Evolutionary conservation across 768 basidiomycete species (phyloP).

Genomic region (Leccinum subgranulosum): DNA sequence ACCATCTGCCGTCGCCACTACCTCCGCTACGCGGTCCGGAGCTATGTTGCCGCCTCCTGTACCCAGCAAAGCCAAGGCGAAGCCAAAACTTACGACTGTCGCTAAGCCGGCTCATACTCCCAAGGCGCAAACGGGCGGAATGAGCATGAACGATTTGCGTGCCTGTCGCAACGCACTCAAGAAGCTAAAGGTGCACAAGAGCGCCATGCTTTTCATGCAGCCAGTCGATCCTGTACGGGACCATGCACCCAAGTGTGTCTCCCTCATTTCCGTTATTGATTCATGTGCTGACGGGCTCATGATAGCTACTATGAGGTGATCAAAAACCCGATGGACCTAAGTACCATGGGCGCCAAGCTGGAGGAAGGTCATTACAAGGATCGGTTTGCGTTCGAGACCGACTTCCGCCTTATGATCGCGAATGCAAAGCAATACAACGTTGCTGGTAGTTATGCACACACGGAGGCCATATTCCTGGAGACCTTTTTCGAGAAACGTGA

Average conservation of each 20-base stretch:
- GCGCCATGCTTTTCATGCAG: constrained; percentile 69
- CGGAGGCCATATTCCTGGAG: constrained; percentile 73
- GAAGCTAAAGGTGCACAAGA: constrained; percentile 75
- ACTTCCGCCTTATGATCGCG: constrained; percentile 82
- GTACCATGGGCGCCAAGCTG: constrained; percentile 83
- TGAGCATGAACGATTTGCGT: constrained; percentile 71
- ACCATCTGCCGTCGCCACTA: constrained; percentile 17
- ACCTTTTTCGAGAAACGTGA: constrained; percentile 82
- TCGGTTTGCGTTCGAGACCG: constrained; percentile 77
- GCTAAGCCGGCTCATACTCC: constrained; percentile 46
- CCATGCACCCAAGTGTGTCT: constrained; percentile 71
- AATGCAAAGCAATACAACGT: constrained; percentile 89
- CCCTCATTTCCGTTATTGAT: constrained; percentile 1
- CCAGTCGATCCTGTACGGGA: constrained; percentile 98
- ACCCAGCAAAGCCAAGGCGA: constrained; percentile 26
- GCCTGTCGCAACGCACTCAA: constrained; percentile 75
- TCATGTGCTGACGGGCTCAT: not conserved
- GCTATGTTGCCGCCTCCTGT: constrained; percentile 32
- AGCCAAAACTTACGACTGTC: constrained; percentile 22
- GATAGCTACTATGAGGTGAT: constrained; percentile 86
- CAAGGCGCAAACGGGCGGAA: constrained; percentile 74
- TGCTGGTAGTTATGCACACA: constrained; percentile 66
- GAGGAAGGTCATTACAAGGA: constrained; percentile 84
- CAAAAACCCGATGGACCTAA: constrained; percentile 92
- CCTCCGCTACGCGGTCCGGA: constrained; percentile 5